Evolutionary conservation across 129 eudicot genomes (phyloP), one percentile per base, ranked within the genome.

Genomic region (Centrapalus pauciflorus): DNA sequence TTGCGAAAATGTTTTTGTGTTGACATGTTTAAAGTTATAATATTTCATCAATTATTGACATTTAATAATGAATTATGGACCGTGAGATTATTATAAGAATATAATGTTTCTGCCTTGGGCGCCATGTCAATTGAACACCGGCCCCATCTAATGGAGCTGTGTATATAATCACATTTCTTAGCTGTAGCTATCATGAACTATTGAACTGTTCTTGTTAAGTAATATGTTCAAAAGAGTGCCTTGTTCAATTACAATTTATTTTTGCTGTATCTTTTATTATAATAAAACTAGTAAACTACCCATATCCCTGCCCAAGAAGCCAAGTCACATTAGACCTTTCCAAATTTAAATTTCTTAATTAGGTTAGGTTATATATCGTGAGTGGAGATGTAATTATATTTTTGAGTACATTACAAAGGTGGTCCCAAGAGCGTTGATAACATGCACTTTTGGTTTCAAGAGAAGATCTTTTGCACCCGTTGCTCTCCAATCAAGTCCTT

Each of bases 361-460:
- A n/a, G n/a, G 33, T 33, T 27, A 48, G 46, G 35, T 71, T 14
- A 24, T 48, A 21, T 46, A 38, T 17, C 24, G 48, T 61, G 49
- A 38, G 37, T 46, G 68, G 21, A 45, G 49, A 49, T 34, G 38
- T 34, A 40, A 71, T 48, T 71, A 48, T 50, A n/a, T 32, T 30
- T 32, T 61, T 61, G 19, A 61, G 61, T 60, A 11, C 21, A 49
- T 61, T 51, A 29, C 51, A 60, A 3, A 69, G 60, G 61, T 71
- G 69, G 69, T 61, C 76, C 76, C 23, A 4, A 5, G 25, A 61
- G 69, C 49, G 35, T 71, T 71, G 62, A 71, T 51, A 49, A 14
- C 48, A 30, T 71, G 27, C 60, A 61, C 52, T 43, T 64, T 45
- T 43, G 27, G 24, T 8, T 23, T 46, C 17, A n/a, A n/a, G n/a